Conservation (phyloP, 345 rosid species). For the Laguncularia racemosa region DNA sequence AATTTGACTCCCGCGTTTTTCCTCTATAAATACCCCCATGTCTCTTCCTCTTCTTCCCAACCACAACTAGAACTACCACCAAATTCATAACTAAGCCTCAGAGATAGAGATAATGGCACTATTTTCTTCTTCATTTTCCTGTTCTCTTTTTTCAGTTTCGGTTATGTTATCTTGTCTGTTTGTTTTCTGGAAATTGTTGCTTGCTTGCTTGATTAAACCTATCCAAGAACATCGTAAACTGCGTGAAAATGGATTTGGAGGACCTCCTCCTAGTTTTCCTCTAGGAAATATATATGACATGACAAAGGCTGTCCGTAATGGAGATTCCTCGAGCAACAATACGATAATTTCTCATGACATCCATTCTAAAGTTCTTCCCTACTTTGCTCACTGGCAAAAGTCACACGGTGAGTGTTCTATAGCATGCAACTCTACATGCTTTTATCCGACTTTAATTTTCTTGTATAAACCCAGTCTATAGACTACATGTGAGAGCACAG, state of each 20-base stretch:
- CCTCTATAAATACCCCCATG: conserved; percentile 30
- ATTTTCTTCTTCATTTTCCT: conserved; percentile 1
- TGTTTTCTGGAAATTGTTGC: conserved; percentile 28
- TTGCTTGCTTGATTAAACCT: conserved; percentile 63
- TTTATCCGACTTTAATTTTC: not conserved
- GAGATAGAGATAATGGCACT: conserved; percentile 12
- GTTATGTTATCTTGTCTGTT: conserved; percentile 16
- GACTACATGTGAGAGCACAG: too few species aligned
- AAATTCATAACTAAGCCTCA: not conserved
- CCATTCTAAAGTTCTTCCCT: conserved; percentile 72
- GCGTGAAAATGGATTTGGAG: conserved; percentile 53
- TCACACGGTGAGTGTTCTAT: conserved; percentile 49
- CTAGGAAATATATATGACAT: conserved; percentile 70
- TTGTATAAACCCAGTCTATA: not conserved
- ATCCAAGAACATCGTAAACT: conserved; percentile 40
- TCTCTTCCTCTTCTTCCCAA: conserved; percentile 3
- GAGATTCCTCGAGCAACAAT: conserved; percentile 14
- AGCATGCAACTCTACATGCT: not conserved
- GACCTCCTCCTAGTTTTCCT: conserved; percentile 80
- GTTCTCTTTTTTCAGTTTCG: conserved; percentile 5
- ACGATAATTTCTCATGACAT: conserved; percentile 55
- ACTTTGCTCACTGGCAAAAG: conserved; percentile 73
- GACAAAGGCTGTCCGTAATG: conserved; percentile 19
- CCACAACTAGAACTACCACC: not conserved
- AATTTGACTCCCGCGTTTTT: not conserved